phyloP scores from a whole-genome alignment of 192 early-diverging fungal genomes.

The Mortierella hygrophila region DNA sequence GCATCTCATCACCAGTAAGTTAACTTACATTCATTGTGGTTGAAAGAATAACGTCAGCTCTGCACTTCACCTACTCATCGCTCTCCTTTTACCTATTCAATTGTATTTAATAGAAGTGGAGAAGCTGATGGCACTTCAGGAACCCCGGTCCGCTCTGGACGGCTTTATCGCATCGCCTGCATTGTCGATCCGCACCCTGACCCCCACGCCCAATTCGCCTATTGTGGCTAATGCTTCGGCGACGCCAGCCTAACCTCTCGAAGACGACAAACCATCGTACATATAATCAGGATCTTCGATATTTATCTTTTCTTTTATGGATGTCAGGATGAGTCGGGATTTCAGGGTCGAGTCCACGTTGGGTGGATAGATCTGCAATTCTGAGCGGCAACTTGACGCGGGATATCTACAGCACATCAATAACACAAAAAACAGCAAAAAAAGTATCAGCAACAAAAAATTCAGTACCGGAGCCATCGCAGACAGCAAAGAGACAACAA shows the following conservation, averaged over 20 bases:
- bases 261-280: slow-evolving; percentile 4
- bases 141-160: slow-evolving; percentile 16
- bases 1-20: slow-evolving; percentile 83
- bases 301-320: neutral
- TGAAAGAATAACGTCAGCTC: no score
- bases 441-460: neutral
- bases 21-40: neutral
- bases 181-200: neutral
- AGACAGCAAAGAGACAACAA: neutral
- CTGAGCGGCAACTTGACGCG: neutral
- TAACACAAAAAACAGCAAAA: neutral
- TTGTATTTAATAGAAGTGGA: slow-evolving; percentile 12
- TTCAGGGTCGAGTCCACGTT: neutral
- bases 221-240: neutral
- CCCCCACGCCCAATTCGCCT: slow-evolving; percentile 15
- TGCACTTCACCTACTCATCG: neutral
- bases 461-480: neutral
- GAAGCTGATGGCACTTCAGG: slow-evolving; percentile 21
- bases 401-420: neutral
- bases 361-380: neutral
- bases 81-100: neutral
- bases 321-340: neutral
- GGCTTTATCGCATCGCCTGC: slow-evolving; percentile 15
- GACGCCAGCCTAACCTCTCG: neutral
- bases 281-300: slow-evolving; percentile 8